These are phyloP conservation scores for Soucietia sequanensis DNA, from an alignment of 805 yeast genomes.

Conservation along the genomic window DNA sequence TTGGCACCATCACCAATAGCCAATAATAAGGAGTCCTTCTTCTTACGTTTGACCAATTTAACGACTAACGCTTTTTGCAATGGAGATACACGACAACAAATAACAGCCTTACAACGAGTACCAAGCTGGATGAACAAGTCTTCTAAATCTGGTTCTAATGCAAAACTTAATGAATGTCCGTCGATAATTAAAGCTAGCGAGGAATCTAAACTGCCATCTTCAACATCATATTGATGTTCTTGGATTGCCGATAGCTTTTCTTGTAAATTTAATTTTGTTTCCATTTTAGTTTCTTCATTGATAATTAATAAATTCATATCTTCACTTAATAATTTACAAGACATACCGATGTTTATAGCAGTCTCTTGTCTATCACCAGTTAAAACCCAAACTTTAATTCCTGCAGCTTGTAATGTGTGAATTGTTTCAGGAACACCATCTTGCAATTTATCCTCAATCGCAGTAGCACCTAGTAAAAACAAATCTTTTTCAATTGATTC, in stretches of 20 bases:
- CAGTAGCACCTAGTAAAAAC: constrained; percentile 91
- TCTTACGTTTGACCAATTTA: constrained; percentile 82
- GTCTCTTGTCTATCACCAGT: constrained; percentile 99
- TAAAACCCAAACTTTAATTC: constrained; percentile 94
- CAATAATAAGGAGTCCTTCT: constrained; percentile 65
- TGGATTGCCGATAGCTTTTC: constrained; percentile 75
- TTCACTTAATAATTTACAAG: constrained; percentile 89
- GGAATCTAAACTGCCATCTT: constrained; percentile 56
- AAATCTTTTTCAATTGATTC: constrained; percentile 81
- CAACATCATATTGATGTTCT: constrained; percentile 62
- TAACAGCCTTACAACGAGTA: constrained; percentile 87
- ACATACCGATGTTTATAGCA: constrained; percentile 97
- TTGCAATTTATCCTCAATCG: constrained; percentile 95
- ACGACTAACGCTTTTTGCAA: constrained; percentile 96
- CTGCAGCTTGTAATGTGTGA: constrained; percentile 92
- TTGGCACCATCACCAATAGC: constrained; percentile 99
- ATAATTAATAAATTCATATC: constrained; percentile 92
- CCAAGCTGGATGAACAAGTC: constrained; percentile 78
- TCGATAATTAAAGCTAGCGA: constrained; percentile 89
- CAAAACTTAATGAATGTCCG: constrained; percentile 86
- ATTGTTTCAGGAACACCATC: constrained; percentile 99
- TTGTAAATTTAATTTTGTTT: constrained; percentile 66
- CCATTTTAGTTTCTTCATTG: constrained; percentile 81
- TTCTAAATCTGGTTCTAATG: constrained; percentile 78
- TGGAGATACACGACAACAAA: constrained; percentile 98